Percentiles rank a stretch among this genome's conserved stretches.
Conservation (phyloP, 805 yeast genomes). For the Ogataea nakhonphanomensis region DNA sequence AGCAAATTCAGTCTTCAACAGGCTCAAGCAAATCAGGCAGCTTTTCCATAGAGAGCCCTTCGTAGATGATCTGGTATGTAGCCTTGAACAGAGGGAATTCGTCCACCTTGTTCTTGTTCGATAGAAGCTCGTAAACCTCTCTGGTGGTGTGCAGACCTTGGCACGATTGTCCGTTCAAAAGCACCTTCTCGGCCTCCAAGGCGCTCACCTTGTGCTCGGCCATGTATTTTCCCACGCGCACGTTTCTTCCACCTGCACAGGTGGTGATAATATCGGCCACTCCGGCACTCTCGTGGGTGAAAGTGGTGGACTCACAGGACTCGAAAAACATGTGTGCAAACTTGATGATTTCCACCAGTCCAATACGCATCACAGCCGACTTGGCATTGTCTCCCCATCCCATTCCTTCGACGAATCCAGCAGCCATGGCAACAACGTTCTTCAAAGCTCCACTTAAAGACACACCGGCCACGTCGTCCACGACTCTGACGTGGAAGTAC, state of each 20-base stretch:
- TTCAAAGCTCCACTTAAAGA: conserved; percentile 96
- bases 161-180: conserved; percentile 93
- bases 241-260: conserved; percentile 97
- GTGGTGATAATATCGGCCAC: conserved; percentile 98
- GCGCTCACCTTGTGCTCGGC: conserved; percentile 77
- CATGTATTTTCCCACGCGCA: conserved; percentile 82
- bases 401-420: conserved; percentile 95
- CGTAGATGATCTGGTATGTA: conserved; percentile 80
- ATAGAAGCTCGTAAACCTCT: conserved; percentile 86
- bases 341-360: conserved; percentile 82
- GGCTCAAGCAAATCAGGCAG: conserved; percentile 69
- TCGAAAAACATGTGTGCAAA: conserved; percentile 84
- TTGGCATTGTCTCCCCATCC: conserved; percentile 99
- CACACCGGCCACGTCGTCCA: conserved; percentile 92
- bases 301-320: conserved; percentile 68
- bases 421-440: conserved; percentile 93
- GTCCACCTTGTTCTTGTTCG: conserved; percentile 44
- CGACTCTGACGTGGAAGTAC: conserved; percentile 93
- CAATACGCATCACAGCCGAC: conserved; percentile 96
- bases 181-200: conserved; percentile 74
- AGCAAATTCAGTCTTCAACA: conserved; percentile 25
- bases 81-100: conserved; percentile 83
- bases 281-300: conserved; percentile 93
- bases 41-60: conserved; percentile 66
- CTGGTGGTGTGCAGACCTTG: conserved; percentile 90